A percentile compares a stretch with the other conserved stretches of the same genome.
phyloP scores from a whole-genome alignment of 345 rosid genomes.

The Moricandia arvensis region DNA sequence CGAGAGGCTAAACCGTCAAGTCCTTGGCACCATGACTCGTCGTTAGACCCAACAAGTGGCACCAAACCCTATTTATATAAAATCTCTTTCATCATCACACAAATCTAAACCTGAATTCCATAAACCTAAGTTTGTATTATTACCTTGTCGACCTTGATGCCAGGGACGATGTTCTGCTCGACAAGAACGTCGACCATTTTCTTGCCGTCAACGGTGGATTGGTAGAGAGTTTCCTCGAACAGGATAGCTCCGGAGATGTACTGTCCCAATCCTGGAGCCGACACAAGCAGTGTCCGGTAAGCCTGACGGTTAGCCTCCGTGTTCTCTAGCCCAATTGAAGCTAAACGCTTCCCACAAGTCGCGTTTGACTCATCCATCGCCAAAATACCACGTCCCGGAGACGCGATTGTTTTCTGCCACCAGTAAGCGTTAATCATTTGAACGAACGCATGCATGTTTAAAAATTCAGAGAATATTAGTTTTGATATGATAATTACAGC shows the following conservation, averaged over 20 bases:
- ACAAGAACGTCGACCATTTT: constrained; percentile 89
- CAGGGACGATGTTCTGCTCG: constrained; percentile 88
- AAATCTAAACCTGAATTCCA: background rate
- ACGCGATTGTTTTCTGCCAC: constrained; percentile 74
- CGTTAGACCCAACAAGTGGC: constrained; percentile 80
- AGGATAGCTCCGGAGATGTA: constrained; percentile 92
- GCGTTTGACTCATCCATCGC: constrained; percentile 99
- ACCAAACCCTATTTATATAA: constrained; percentile 75
- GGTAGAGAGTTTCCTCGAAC: constrained; percentile 96
- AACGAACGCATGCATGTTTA: background rate
- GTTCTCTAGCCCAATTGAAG: constrained; percentile 89
- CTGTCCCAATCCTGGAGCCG: constrained; percentile 75
- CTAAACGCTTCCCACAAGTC: constrained; percentile 92
- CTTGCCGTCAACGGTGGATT: constrained; percentile 75
- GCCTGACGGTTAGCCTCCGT: constrained; percentile 97
- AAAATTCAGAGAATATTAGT: background rate
- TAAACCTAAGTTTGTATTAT: background rate
- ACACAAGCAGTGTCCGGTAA: constrained; percentile 79
- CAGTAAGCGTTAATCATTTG: background rate
- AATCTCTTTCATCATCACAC: background rate
- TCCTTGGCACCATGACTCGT: constrained; percentile 99
- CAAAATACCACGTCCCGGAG: constrained; percentile 91
- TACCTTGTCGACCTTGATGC: constrained; percentile 97
- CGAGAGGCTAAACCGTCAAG: constrained; percentile 95
- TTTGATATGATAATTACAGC: constrained; percentile 37